Evolutionary conservation across 2,329 filamentous ascomycete species (phyloP), one percentile per base, ranked within the genome.

Genomic region (Fusarium dlaminii): DNA sequence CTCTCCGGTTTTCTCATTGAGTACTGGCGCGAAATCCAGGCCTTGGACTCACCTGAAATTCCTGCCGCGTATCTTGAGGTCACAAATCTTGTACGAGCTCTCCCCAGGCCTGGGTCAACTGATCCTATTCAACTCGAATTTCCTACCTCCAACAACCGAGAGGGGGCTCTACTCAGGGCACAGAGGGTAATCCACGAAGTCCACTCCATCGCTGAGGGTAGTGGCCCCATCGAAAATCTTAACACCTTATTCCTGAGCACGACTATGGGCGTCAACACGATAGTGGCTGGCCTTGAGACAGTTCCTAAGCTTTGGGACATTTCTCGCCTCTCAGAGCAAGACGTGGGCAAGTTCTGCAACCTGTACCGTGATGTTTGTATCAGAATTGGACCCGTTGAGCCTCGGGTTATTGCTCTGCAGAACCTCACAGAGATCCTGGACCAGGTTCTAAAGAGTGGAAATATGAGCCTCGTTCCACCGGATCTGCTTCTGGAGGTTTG

Each of bases 391-490:
- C 83, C 82, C 3, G 79, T 85, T 1, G 87, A 88, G 60, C 83
- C 86, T n/a, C 84, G 87, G 10, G 82, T 85, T 0, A 78, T 84
- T 10, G 85, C 87, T 0, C 75, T 90, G 17, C 77, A 82, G 18
- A 87, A 87, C 51, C 83, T 91, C 9, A 84, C 85, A 0, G 77
- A 79, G 8, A 72, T 86, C 9, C 70, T 90, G 45, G 86, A 89
- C 51, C 68, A 75, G 12, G 74, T 85, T 3, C 72, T 88, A 10
- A 49, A 70, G 29, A 72, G 76, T 1, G 74, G 63, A 2, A 74
- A 73, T 3, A 34, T 81, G 5, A 70, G 73, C 6, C 62, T 75
- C 17, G 69, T 87, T 10, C 82, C 84, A 4, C 56, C 79, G 2
- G 72, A 77, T 9, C 74, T 78, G 0, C 79, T 89, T 34, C 70